Evolutionary conservation across 345 rosid genomes (phyloP), one percentile per base, ranked within the genome.

Genomic region (Aquilaria sinensis): DNA sequence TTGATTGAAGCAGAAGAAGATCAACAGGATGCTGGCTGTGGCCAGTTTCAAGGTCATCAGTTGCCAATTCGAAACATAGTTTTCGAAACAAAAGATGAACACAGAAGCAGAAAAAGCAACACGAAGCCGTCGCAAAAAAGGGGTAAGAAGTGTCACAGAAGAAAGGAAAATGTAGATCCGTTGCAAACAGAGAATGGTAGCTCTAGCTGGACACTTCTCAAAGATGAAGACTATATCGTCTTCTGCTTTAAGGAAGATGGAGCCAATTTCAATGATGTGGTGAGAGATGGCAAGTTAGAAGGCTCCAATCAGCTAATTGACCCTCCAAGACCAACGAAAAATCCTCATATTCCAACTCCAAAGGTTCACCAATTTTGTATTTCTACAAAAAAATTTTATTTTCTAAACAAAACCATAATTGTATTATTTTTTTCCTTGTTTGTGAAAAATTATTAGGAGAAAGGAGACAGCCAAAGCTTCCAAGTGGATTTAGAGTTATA

Each of bases 181-280:
- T 61, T 75, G 15, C 69, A 47, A 59, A 68, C 70, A 0, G 58
- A 41, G 2, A 13, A 29, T 43, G 57, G 33, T 2, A 43, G 58
- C 6, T 53, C 51, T 5, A 63, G 58, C 58, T 13, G 66, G 29
- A 2, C 41, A 43, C 16, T 12, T 30, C 37, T 53, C 51, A 12
- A 56, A 3, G 66, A 63, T 13, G 66, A 63, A 37, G 50, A 63
- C 13, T 63, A 76, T 60, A 81, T 86, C 47, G 89, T 81, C 43
- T 86, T 86, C 62, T 76, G 92, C 63, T 86, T 89, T 30, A 72
- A 77, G 43, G 77, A 86, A 34, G 90, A 84, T 62, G 90, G 92
- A 31, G 84, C 77, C 6, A 37, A 37, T 5, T 37, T 37, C 8
- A 9, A 37, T 37, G 43, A 37, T 37, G 79, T 86, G 4, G 76